These are phyloP conservation scores for Fusarium oligoseptatum DNA, from an alignment of 2,329 filamentous ascomycete species.

Conservation along the genomic window DNA sequence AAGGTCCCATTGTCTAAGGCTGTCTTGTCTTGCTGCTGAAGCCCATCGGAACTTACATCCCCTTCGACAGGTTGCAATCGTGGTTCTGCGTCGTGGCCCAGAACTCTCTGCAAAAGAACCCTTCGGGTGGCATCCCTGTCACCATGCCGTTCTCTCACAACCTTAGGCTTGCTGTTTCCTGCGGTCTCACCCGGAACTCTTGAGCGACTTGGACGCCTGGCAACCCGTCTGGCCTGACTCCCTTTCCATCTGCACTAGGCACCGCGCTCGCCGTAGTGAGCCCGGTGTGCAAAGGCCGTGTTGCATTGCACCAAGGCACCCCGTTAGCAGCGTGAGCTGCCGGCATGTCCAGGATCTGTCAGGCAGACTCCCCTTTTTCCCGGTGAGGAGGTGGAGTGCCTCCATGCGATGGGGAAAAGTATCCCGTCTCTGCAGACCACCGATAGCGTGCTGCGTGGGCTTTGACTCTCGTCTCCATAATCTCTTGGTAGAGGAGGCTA, in stretches of 20 bases:
- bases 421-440: constrained; percentile 13
- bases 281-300: not conserved
- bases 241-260: not conserved
- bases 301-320: not conserved
- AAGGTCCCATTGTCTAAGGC: not conserved
- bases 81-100: constrained; percentile 6
- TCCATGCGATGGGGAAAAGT: constrained; percentile 20
- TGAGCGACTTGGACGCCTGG: constrained; percentile 4
- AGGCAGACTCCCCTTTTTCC: not conserved
- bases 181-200: constrained; percentile 31
- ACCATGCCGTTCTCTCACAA: constrained; percentile 31
- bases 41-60: not conserved
- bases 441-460: constrained; percentile 36
- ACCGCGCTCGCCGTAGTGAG: not conserved
- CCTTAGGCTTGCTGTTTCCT: constrained; percentile 19
- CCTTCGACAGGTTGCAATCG: constrained; percentile 1
- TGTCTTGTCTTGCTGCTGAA: not conserved
- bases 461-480: not conserved
- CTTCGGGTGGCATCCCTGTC: constrained; percentile 23
- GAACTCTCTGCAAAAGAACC: constrained; percentile 30
- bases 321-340: not conserved
- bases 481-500: not conserved
- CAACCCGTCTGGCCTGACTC: not conserved
- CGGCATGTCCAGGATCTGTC: not conserved
- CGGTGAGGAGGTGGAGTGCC: constrained; percentile 21